phyloP scores from a whole-genome alignment of 345 rosid species.

The Cardamine occulta region DNA sequence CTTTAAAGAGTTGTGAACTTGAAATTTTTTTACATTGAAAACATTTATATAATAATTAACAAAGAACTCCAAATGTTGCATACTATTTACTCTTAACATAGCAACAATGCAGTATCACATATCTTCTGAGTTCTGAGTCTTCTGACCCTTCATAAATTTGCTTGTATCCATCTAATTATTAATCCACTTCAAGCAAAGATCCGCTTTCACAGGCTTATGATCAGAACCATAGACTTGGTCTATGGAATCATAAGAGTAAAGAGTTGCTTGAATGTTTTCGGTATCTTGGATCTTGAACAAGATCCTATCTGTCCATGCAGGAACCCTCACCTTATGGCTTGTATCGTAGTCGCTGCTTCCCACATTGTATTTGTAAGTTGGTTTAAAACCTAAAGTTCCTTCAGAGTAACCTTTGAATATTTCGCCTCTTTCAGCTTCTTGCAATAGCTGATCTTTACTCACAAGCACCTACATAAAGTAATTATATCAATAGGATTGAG shows the following conservation, averaged over 20 bases:
- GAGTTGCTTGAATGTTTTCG: constrained; percentile 39
- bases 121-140: not conserved
- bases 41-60: not conserved
- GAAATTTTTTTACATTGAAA: not conserved
- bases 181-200: constrained; percentile 50
- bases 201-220: constrained; percentile 65
- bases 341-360: constrained; percentile 71
- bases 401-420: constrained; percentile 66
- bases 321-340: constrained; percentile 65
- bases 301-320: constrained; percentile 67
- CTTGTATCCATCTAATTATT: not conserved
- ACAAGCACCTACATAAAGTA: constrained; percentile 52
- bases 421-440: constrained; percentile 70
- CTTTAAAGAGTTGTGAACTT: not conserved
- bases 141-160: not conserved
- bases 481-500: not conserved
- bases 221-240: constrained; percentile 55
- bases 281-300: constrained; percentile 52
- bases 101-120: not conserved
- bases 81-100: constrained; percentile 11
- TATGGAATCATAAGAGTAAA: constrained; percentile 55
- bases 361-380: constrained; percentile 62
- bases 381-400: constrained; percentile 65
- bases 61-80: not conserved
- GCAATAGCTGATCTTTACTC: constrained; percentile 68